Percentiles rank a stretch among this genome's conserved stretches.
Conservation (phyloP, 345 rosid species). For the Citrus hindsii region DNA sequence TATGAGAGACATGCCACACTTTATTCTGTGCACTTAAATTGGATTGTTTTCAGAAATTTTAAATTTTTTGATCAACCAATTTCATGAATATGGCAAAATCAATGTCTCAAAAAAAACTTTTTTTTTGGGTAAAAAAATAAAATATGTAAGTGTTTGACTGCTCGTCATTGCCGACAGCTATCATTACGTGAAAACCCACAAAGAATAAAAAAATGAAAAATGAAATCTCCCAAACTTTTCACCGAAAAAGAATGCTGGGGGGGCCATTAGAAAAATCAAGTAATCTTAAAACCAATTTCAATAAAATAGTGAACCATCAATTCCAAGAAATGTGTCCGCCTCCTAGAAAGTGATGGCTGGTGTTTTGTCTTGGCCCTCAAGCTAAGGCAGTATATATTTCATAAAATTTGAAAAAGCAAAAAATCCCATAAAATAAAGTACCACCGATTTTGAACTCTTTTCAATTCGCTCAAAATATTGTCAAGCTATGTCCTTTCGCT, state of each 20-base stretch:
- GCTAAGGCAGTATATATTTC: neutral
- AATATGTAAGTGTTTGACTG: no score
- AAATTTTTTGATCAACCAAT: no score
- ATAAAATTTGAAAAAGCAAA: neutral
- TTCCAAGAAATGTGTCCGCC: neutral
- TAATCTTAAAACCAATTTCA: neutral
- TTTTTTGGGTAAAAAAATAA: no score
- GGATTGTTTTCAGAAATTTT: no score
- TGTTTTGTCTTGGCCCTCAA: conserved; percentile 9
- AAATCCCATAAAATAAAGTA: neutral
- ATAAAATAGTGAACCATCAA: neutral
- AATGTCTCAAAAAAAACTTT: no score
- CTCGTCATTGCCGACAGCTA: neutral
- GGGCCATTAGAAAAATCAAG: neutral
- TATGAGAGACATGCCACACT: no score
- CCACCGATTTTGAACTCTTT: neutral
- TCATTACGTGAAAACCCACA: neutral
- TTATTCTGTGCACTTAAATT: no score
- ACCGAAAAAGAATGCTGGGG: neutral
- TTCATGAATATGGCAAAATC: no score
- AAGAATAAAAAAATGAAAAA: no score
- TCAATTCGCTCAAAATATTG: neutral
- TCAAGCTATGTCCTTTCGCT: neutral
- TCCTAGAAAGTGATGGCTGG: conserved; percentile 22
- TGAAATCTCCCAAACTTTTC: neutral